Conservation (phyloP, 2,329 filamentous ascomycete species). For the Verticillium klebahnii region DNA sequence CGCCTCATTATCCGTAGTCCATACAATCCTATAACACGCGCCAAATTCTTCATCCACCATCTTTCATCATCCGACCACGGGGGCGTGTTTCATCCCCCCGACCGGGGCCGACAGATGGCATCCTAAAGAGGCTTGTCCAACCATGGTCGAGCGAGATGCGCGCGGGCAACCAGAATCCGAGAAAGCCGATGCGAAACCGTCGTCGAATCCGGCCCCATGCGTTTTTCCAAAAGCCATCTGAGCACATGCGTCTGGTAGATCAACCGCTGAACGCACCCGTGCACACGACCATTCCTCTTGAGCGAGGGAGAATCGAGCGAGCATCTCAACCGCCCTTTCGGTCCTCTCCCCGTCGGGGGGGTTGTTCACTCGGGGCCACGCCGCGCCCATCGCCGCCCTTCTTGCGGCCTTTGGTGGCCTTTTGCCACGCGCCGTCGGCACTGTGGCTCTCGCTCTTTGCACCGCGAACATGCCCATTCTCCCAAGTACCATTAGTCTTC, state of each 20-base stretch:
- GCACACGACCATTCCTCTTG: too few species aligned
- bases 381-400: slow-evolving; percentile 41
- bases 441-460: slow-evolving; percentile 50
- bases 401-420: slow-evolving; percentile 49
- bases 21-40: slow-evolving; percentile 1
- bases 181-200: background rate
- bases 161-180: background rate
- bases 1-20: slow-evolving; percentile 2
- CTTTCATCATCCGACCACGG: background rate
- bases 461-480: slow-evolving; percentile 49
- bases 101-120: background rate
- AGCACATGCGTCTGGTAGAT: background rate
- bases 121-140: slow-evolving; percentile 5
- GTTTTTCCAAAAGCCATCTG: background rate
- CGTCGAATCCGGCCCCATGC: background rate
- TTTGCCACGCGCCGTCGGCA: slow-evolving; percentile 51
- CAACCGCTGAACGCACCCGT: background rate
- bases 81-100: background rate
- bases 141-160: background rate
- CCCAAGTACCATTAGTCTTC: slow-evolving; percentile 35
- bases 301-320: background rate
- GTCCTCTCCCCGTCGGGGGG: slow-evolving; percentile 54
- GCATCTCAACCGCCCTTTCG: slow-evolving; percentile 55
- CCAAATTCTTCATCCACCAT: background rate
- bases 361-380: slow-evolving; percentile 39